A percentile compares a stretch with the other conserved stretches of the same genome.
Evolutionary conservation across 2,329 filamentous ascomycete species (phyloP).

Genomic region (Neospermospora avenae): DNA sequence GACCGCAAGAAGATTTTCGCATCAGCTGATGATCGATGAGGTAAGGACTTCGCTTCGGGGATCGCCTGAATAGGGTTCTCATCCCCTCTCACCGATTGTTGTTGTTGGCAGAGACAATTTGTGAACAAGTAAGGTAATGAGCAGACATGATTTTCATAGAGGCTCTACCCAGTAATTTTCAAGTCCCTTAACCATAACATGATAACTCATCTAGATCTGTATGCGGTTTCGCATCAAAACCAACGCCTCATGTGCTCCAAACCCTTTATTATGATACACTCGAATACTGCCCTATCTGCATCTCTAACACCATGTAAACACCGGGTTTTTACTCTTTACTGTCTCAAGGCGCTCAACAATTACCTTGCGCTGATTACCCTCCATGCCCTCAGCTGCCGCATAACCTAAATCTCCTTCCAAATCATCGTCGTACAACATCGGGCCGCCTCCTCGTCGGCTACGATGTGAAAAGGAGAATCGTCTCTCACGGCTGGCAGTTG

Average conservation of each 20-base stretch:
- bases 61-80: background rate
- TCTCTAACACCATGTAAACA: slow-evolving; percentile 95
- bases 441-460: slow-evolving; percentile 30
- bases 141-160: background rate
- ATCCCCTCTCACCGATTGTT: background rate
- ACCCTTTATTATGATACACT: slow-evolving; percentile 1
- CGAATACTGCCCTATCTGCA: background rate
- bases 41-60: background rate
- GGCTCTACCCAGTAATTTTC: background rate
- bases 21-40: background rate
- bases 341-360: slow-evolving; percentile 96
- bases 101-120: background rate
- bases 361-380: slow-evolving; percentile 85
- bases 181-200: background rate
- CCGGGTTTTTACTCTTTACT: slow-evolving; percentile 91
- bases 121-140: background rate
- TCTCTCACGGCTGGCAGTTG: slow-evolving; percentile 23
- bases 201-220: background rate
- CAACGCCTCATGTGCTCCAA: slow-evolving; percentile 1
- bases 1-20: background rate
- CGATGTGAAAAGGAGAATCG: slow-evolving; percentile 40
- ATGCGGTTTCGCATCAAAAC: background rate
- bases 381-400: slow-evolving; percentile 89
- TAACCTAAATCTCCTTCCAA: slow-evolving; percentile 92
- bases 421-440: slow-evolving; percentile 62